Percentiles rank a stretch among this genome's conserved stretches.
These are phyloP conservation scores for Thermomucor indicae-seudaticae DNA, from an alignment of 371 early-diverging fungal genomes.

Conservation along the genomic window DNA sequence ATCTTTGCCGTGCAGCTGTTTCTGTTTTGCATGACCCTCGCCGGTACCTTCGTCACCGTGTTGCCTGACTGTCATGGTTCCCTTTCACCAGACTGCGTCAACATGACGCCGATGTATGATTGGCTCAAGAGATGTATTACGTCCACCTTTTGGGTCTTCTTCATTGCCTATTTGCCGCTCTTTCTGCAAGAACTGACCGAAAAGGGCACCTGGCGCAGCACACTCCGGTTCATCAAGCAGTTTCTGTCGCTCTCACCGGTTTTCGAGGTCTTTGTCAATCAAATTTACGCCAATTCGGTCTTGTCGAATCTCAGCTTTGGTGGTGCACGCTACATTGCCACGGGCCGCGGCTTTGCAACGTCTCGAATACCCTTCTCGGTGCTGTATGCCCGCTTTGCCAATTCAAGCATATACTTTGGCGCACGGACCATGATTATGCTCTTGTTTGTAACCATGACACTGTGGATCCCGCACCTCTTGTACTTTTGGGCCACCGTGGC, in stretches of 20 bases:
- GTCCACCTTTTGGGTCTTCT: conserved; percentile 75
- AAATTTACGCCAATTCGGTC: conserved; percentile 82
- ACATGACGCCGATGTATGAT: conserved; percentile 66
- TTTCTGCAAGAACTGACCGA: conserved; percentile 86
- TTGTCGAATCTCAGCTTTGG: conserved; percentile 82
- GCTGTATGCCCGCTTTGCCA: conserved; percentile 79
- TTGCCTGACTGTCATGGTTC: conserved; percentile 37
- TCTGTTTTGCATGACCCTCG: conserved; percentile 72
- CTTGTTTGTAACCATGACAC: conserved; percentile 67
- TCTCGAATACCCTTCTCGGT: conserved; percentile 75
- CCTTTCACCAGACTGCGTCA: conserved; percentile 55
- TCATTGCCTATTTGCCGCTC: conserved; percentile 82
- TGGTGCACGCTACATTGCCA: conserved; percentile 84
- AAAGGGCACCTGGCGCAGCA: conserved; percentile 73
- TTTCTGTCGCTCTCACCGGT: conserved; percentile 80
- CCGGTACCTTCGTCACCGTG: conserved; percentile 68
- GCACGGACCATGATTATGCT: conserved; percentile 71
- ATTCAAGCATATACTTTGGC: conserved; percentile 81
- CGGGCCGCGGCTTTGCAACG: conserved; percentile 90
- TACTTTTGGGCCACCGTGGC: conserved; percentile 85
- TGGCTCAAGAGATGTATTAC: conserved; percentile 82
- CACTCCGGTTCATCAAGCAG: conserved; percentile 76
- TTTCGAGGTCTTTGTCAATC: conserved; percentile 89
- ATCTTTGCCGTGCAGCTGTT: conserved; percentile 84
- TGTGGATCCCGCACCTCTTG: conserved; percentile 72